These are phyloP conservation scores for Mucor sp. DNA, from an alignment of 371 early-diverging fungal species.

Conservation along the genomic window DNA sequence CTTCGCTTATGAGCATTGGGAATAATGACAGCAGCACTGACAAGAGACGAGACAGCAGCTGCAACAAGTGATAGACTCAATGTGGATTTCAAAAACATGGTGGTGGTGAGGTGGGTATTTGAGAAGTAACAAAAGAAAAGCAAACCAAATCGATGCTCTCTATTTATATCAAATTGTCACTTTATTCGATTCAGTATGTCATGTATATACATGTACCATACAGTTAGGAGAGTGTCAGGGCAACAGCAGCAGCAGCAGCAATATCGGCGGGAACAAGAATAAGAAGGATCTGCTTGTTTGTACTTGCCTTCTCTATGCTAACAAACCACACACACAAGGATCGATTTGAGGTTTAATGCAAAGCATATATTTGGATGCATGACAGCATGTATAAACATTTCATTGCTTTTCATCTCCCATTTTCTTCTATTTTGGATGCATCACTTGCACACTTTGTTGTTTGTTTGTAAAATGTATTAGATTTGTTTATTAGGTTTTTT, in stretches of 20 bases:
- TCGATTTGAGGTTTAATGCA: not conserved
- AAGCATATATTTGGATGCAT: not conserved
- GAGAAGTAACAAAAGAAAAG: not conserved
- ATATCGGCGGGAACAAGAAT: not conserved
- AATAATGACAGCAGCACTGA: not conserved
- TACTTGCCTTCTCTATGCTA: not conserved
- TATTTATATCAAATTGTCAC: not conserved
- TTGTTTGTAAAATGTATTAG: not conserved
- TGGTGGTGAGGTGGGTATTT: too few relatives aligned
- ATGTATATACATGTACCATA: not conserved
- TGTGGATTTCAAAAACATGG: not conserved
- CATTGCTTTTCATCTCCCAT: not conserved
- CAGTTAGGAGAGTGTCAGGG: not conserved
- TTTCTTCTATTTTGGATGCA: too few relatives aligned
- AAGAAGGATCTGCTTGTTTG: not conserved
- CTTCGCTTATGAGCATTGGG: not conserved
- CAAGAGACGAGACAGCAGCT: not conserved
- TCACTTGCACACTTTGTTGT: not conserved
- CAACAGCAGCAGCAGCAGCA: not conserved
- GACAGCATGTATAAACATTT: not conserved
- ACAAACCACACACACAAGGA: not conserved
- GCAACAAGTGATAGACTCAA: not conserved
- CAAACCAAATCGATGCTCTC: not conserved
- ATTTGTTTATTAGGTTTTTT: not conserved
- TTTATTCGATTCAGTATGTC: not conserved